Percentiles rank a stretch among this genome's conserved stretches.
Conservation (phyloP, 1,139 yeast species). For the Torulaspora pretoriensis region DNA sequence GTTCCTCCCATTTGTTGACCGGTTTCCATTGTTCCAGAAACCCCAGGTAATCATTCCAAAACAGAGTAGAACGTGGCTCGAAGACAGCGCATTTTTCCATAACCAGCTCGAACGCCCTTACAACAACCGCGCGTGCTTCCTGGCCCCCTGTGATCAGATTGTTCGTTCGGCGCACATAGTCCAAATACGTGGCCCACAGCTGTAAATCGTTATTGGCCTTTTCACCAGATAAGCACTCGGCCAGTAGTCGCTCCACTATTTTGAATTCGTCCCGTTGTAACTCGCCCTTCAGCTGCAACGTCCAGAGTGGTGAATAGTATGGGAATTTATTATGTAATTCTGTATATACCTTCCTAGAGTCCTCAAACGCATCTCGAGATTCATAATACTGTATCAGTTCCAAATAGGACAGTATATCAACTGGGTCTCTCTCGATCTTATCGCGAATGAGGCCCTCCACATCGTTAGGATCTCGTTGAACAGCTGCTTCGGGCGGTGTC, state of each 20-base stretch:
- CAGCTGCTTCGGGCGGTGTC: constrained; percentile 10
- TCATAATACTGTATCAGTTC: constrained; percentile 53
- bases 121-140: constrained; percentile 68
- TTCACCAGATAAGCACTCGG: constrained; percentile 34
- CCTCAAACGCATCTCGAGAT: constrained; percentile 58
- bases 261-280: constrained; percentile 64
- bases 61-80: constrained; percentile 64
- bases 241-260: constrained; percentile 40
- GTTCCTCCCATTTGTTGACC: constrained; percentile 78
- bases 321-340: constrained; percentile 63
- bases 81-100: constrained; percentile 65
- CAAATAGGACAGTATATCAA: constrained; percentile 56
- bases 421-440: constrained; percentile 42
- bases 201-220: constrained; percentile 35
- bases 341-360: constrained; percentile 57
- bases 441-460: constrained; percentile 14
- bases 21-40: constrained; percentile 79
- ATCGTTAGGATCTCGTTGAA: constrained; percentile 12
- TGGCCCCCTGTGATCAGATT: constrained; percentile 82
- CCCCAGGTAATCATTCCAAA: constrained; percentile 83
- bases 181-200: constrained; percentile 70
- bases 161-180: constrained; percentile 74
- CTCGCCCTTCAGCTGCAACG: constrained; percentile 65
- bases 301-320: constrained; percentile 64
- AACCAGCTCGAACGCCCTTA: constrained; percentile 84